These are phyloP conservation scores for Euphorbia lathyris DNA, from an alignment of 345 rosid genomes.

Conservation along the genomic window DNA sequence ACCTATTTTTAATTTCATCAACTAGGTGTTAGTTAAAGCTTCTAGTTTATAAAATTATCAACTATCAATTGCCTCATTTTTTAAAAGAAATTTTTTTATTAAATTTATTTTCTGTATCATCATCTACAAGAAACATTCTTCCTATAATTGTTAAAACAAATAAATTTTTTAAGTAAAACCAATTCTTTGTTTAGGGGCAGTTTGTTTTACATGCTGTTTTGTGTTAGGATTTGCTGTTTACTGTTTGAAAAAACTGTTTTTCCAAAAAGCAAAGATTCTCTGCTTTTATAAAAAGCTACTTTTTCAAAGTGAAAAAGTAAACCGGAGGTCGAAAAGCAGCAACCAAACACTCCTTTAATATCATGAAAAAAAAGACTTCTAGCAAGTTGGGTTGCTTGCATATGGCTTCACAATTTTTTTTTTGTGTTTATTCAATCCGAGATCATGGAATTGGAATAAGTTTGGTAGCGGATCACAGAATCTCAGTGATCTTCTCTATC, in stretches of 20 bases:
- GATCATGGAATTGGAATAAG: too few species aligned
- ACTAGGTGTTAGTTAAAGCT: slow-evolving; percentile 3
- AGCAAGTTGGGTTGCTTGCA: background rate
- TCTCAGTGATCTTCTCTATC: too few species aligned
- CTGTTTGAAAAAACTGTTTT: too few species aligned
- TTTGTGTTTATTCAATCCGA: too few species aligned
- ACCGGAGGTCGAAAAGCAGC: too few species aligned
- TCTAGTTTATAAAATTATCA: slow-evolving; percentile 3
- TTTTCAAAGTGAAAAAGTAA: too few species aligned
- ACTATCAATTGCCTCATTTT: background rate
- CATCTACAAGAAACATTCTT: background rate
- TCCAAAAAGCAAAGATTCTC: too few species aligned
- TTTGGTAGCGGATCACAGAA: too few species aligned
- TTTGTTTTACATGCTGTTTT: too few species aligned
- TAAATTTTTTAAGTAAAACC: background rate
- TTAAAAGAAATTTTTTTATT: background rate
- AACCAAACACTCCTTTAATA: too few species aligned
- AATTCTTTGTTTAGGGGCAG: background rate
- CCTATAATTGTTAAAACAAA: background rate
- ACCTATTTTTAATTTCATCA: background rate
- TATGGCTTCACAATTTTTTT: background rate
- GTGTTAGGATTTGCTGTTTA: too few species aligned
- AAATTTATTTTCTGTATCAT: background rate
- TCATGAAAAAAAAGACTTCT: background rate
- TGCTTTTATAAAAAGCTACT: too few species aligned